phyloP scores from a whole-genome alignment of 257 asterid species.

The Capsicum rhomboideum region DNA sequence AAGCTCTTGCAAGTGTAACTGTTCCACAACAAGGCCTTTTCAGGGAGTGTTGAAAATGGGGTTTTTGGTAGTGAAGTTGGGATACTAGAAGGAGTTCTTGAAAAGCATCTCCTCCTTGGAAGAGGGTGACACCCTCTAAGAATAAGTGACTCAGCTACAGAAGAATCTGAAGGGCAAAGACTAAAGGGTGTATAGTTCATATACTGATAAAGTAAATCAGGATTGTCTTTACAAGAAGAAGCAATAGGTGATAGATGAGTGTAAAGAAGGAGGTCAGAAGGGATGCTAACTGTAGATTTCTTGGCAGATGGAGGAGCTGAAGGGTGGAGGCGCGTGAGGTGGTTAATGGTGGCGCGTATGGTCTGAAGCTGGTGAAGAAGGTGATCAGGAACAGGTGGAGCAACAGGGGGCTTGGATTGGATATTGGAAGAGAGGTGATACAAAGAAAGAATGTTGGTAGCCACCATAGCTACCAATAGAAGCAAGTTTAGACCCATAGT shows the following conservation, averaged over 20 bases:
- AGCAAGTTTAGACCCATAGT: conserved; percentile 82
- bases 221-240: conserved; percentile 77
- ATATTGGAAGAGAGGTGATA: conserved; percentile 95
- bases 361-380: conserved; percentile 92
- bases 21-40: conserved; percentile 44
- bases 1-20: conserved; percentile 61
- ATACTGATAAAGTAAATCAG: conserved; percentile 61
- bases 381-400: conserved; percentile 80
- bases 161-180: conserved; percentile 63
- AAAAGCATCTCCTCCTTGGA: conserved; percentile 94
- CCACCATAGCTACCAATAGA: conserved; percentile 86
- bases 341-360: conserved; percentile 92
- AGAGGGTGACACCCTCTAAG: conserved; percentile 96
- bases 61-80: conserved; percentile 44
- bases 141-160: conserved; percentile 64
- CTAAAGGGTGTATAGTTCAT: conserved; percentile 85
- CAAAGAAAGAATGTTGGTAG: conserved; percentile 91
- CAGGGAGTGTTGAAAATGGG: conserved; percentile 65
- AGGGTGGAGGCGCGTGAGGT: conserved; percentile 77
- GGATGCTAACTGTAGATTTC: conserved; percentile 28
- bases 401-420: conserved; percentile 45
- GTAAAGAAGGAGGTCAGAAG: conserved; percentile 83
- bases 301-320: conserved; percentile 21
- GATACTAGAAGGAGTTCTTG: conserved; percentile 37
- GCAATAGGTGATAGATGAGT: conserved; percentile 79